phyloP scores from a whole-genome alignment of 331 rosid species.

The Ulmus americana region DNA sequence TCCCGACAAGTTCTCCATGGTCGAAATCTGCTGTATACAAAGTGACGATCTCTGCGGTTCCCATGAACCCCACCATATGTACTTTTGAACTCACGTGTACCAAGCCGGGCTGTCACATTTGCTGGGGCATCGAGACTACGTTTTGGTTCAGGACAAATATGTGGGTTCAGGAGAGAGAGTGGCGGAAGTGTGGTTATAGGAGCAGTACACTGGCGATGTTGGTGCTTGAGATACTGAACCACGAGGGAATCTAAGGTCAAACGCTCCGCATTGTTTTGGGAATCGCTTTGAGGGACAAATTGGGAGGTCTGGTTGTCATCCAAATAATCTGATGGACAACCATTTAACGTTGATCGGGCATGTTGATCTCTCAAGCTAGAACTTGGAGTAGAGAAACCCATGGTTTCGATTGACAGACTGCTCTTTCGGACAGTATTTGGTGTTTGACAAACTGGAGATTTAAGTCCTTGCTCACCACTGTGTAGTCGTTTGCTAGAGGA shows the following conservation, averaged over 20 bases:
- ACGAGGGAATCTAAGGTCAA: conserved; percentile 78
- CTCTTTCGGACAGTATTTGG: conserved; percentile 48
- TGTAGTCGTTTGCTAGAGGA: conserved; percentile 64
- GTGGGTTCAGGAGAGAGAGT: conserved; percentile 78
- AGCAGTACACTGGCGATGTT: conserved; percentile 98
- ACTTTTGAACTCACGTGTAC: conserved; percentile 71
- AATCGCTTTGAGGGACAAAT: conserved; percentile 42
- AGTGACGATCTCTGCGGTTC: conserved; percentile 87
- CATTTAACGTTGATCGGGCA: conserved; percentile 31
- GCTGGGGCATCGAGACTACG: conserved; percentile 89
- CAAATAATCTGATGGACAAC: conserved; percentile 39
- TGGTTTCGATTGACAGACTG: conserved; percentile 42
- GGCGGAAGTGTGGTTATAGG: conserved; percentile 99
- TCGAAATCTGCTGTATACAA: conserved; percentile 89
- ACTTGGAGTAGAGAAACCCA: conserved; percentile 54
- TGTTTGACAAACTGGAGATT: conserved; percentile 64
- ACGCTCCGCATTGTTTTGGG: conserved; percentile 70
- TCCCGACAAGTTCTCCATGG: conserved; percentile 98
- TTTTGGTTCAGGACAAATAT: conserved; percentile 95
- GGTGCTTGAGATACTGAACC: conserved; percentile 92
- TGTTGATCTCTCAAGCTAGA: conserved; percentile 47
- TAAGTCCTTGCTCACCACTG: conserved; percentile 62
- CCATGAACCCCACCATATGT: conserved; percentile 89
- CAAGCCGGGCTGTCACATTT: conserved; percentile 86
- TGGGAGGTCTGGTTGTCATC: conserved; percentile 71